These are phyloP conservation scores for Selaginella tamariscina DNA, from an alignment of 75 land plant species.

Conservation along the genomic window DNA sequence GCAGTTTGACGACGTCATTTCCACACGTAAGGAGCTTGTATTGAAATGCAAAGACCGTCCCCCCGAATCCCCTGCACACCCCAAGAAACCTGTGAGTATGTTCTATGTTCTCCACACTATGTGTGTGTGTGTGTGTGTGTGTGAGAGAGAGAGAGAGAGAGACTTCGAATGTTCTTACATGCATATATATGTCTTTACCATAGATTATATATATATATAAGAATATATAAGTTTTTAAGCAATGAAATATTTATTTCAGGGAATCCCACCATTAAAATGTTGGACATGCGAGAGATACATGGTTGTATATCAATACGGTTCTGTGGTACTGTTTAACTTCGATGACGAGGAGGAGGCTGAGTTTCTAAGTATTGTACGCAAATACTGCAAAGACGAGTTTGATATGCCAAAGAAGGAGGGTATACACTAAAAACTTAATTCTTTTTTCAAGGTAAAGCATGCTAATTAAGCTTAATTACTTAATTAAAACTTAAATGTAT, in stretches of 20 bases:
- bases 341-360: constrained; percentile 49
- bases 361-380: constrained; percentile 43
- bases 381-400: constrained; percentile 51
- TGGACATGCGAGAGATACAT: constrained; percentile 35
- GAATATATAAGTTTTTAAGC: too few relatives aligned
- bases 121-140: too few relatives aligned
- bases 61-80: constrained; percentile 25
- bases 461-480: too few relatives aligned
- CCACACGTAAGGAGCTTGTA: constrained; percentile 32
- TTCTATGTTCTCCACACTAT: too few relatives aligned
- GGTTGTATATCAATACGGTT: constrained; percentile 76
- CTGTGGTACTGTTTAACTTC: constrained; percentile 63
- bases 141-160: too few relatives aligned
- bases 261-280: neutral
- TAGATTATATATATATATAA: too few relatives aligned
- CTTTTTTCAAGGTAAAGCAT: too few relatives aligned
- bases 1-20: constrained; percentile 28
- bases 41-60: constrained; percentile 25
- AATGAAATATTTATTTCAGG: neutral
- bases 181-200: too few relatives aligned
- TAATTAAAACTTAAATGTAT: neutral
- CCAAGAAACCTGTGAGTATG: constrained; percentile 9
- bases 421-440: constrained; percentile 14
- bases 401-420: constrained; percentile 67
- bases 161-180: too few relatives aligned